These are phyloP conservation scores for Setaria italica DNA, from an alignment of 202 grass and related monocot genomes.

Conservation along the genomic window DNA sequence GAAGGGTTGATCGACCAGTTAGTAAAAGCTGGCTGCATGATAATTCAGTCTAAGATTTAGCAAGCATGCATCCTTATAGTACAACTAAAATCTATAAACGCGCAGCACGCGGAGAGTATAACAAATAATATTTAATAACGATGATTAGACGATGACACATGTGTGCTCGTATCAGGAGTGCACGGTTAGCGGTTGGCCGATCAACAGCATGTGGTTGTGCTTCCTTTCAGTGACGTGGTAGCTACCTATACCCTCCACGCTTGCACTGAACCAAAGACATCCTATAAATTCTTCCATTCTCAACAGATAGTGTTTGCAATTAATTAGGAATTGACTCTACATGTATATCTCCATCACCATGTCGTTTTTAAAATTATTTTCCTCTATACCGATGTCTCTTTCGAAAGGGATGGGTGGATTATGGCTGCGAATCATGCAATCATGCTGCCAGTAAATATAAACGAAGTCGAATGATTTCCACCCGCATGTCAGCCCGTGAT, in stretches of 20 bases:
- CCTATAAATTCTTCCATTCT: background rate
- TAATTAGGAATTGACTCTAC: background rate
- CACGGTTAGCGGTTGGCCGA: too few relatives aligned
- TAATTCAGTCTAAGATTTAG: conserved; percentile 30
- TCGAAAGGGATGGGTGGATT: background rate
- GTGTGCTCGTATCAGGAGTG: too few relatives aligned
- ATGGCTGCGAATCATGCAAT: background rate
- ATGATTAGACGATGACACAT: background rate
- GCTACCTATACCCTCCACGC: background rate
- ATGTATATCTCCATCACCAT: background rate
- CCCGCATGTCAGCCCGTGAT: background rate
- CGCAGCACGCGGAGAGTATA: background rate
- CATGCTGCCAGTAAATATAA: background rate
- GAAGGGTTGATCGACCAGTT: background rate
- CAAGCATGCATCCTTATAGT: background rate
- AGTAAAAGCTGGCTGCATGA: background rate
- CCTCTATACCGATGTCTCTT: background rate
- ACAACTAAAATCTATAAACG: background rate
- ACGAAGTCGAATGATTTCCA: background rate
- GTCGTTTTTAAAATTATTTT: background rate
- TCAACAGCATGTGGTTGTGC: background rate
- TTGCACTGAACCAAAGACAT: background rate
- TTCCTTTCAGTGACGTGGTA: background rate
- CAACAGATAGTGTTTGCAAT: background rate
- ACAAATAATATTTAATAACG: background rate